Percentiles rank a stretch among this genome's conserved stretches.
These are phyloP conservation scores for Orobanche coerulescens DNA, from an alignment of 257 asterid genomes.

Conservation along the genomic window DNA sequence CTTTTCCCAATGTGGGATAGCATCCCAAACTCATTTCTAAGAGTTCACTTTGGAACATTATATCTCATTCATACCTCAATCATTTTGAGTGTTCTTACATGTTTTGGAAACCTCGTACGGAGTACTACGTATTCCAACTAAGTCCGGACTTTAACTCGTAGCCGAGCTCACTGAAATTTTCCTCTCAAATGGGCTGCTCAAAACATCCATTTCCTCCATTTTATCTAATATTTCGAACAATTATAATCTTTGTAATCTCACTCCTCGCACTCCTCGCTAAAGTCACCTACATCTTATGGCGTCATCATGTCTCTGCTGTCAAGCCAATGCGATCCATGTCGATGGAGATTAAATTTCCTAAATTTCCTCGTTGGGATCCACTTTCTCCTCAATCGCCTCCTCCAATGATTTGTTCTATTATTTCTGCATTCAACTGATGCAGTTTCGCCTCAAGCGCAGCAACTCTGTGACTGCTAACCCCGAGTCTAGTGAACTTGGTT, in stretches of 20 bases:
- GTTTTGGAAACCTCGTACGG: too few species aligned
- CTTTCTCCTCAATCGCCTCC: conserved; percentile 3
- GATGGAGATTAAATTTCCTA: conserved; percentile 17
- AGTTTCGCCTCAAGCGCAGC: conserved; percentile 27
- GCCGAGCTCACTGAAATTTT: too few species aligned
- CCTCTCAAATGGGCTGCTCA: too few species aligned
- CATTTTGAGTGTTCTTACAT: too few species aligned
- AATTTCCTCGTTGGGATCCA: conserved; percentile 23
- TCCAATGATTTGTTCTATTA: conserved; percentile 48
- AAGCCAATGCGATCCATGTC: not conserved
- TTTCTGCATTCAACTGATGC: conserved; percentile 34
- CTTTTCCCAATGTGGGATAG: too few species aligned
- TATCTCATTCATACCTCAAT: too few species aligned
- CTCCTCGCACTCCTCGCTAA: conserved; percentile 33
- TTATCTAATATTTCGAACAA: too few species aligned
- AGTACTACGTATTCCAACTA: too few species aligned
- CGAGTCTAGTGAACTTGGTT: not conserved
- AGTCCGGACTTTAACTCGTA: too few species aligned
- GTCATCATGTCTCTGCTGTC: conserved; percentile 45
- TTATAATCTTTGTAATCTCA: conserved; percentile 39
- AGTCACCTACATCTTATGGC: conserved; percentile 39
- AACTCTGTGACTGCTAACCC: conserved; percentile 1
- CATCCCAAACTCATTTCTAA: too few species aligned
- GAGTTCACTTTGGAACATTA: too few species aligned
- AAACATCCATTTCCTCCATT: too few species aligned